A percentile compares a stretch with the other conserved stretches of the same genome.
Evolutionary conservation across 2,329 filamentous ascomycete species (phyloP).

Genomic region (Aspergillus uvarum): DNA sequence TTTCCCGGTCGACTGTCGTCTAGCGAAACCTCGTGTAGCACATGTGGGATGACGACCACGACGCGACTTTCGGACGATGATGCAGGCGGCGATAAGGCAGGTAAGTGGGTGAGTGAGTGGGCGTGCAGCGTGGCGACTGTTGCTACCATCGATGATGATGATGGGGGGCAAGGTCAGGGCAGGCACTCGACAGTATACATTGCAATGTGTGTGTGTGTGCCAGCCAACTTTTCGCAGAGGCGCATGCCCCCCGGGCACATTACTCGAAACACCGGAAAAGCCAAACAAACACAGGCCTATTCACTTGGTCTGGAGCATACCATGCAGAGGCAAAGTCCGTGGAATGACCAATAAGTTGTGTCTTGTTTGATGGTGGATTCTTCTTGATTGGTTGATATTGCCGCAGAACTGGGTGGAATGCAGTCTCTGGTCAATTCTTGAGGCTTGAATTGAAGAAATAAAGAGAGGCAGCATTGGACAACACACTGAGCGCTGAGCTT

Average conservation of each 20-base stretch:
- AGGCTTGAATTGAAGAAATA: neutral
- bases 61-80: neutral
- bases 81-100: neutral
- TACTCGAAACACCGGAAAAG: neutral
- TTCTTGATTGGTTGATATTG: slow-evolving; percentile 17
- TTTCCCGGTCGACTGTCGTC: neutral
- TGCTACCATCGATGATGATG: neutral
- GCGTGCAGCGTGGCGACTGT: neutral
- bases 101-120: neutral
- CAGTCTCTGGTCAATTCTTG: neutral
- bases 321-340: slow-evolving; percentile 10
- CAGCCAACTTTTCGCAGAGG: slow-evolving; percentile 14
- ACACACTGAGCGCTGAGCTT: too few relatives aligned
- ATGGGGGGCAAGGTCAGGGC: neutral
- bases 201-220: slow-evolving; percentile 7
- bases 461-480: neutral
- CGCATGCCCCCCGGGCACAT: slow-evolving; percentile 7
- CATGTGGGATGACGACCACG: neutral
- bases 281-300: slow-evolving; percentile 3
- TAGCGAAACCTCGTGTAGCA: neutral
- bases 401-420: neutral
- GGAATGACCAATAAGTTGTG: slow-evolving; percentile 20
- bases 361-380: slow-evolving; percentile 21
- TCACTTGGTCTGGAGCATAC: slow-evolving; percentile 13
- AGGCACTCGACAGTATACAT: neutral